Conservation (phyloP, 805 yeast genomes). For the Candida wancherniae region DNA sequence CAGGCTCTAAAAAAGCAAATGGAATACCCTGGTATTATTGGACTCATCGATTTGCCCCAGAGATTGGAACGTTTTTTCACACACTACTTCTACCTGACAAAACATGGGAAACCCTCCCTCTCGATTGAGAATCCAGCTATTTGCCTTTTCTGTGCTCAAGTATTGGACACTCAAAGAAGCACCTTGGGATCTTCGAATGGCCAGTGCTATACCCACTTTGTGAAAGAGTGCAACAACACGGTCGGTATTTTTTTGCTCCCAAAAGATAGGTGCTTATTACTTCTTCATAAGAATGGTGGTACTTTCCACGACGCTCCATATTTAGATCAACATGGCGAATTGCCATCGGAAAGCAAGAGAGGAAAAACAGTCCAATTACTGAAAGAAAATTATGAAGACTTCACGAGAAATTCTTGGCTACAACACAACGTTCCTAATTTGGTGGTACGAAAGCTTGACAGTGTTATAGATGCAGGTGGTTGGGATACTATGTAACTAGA, state of each 20-base stretch:
- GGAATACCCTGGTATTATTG: slow-evolving; percentile 63
- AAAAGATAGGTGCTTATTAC: slow-evolving; percentile 56
- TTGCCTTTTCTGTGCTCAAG: slow-evolving; percentile 75
- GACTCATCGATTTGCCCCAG: slow-evolving; percentile 59
- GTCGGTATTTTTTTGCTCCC: slow-evolving; percentile 74
- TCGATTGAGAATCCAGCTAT: slow-evolving; percentile 69
- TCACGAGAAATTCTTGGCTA: slow-evolving; percentile 67
- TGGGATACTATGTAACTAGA: slow-evolving; percentile 78
- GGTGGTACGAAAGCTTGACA: slow-evolving; percentile 76
- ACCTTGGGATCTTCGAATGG: slow-evolving; percentile 58
- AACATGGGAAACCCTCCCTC: slow-evolving; percentile 34
- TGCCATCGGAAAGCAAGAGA: slow-evolving; percentile 66
- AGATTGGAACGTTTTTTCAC: slow-evolving; percentile 68
- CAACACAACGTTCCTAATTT: slow-evolving; percentile 72
- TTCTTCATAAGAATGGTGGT: slow-evolving; percentile 72
- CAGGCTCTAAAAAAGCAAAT: slow-evolving; percentile 24
- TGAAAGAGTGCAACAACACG: slow-evolving; percentile 57
- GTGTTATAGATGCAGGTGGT: slow-evolving; percentile 82
- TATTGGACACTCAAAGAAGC: slow-evolving; percentile 61
- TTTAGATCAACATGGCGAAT: slow-evolving; percentile 80
- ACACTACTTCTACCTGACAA: slow-evolving; percentile 44
- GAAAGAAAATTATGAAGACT: slow-evolving; percentile 55
- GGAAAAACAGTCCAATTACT: slow-evolving; percentile 69
- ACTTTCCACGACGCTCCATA: slow-evolving; percentile 82
- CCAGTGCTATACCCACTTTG: slow-evolving; percentile 71